Conservation (phyloP, 106 monocot species). For the Amphibolis antarctica region DNA sequence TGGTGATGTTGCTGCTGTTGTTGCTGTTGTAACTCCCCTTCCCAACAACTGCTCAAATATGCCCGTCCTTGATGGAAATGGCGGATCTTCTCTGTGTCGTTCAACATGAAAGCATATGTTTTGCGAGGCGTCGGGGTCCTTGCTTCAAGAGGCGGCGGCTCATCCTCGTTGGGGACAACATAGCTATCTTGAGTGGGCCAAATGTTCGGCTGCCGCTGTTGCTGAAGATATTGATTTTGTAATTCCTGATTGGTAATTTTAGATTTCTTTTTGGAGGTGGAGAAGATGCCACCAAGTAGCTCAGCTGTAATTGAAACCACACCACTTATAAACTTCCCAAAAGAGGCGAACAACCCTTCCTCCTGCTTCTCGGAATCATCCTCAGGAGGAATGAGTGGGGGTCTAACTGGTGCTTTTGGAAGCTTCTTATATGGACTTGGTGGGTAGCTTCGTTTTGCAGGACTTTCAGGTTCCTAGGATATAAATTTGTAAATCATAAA, state of each 20-base stretch:
- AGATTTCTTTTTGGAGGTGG: slow-evolving; percentile 29
- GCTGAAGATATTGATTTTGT: slow-evolving; percentile 19
- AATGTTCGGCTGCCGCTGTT: slow-evolving; percentile 19
- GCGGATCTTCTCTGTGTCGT: slow-evolving; percentile 69
- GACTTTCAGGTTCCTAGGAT: slow-evolving; percentile 43
- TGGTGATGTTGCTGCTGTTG: slow-evolving; percentile 28
- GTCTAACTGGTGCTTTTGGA: slow-evolving; percentile 38
- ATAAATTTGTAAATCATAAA: slow-evolving; percentile 15
- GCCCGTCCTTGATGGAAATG: slow-evolving; percentile 57
- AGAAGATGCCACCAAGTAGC: slow-evolving; percentile 26
- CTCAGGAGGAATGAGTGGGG: slow-evolving; percentile 55
- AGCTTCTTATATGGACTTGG: slow-evolving; percentile 51
- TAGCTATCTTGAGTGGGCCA: slow-evolving; percentile 83
- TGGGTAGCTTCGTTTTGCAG: slow-evolving; percentile 29
- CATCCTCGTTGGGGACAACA: slow-evolving; percentile 61
- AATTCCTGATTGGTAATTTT: slow-evolving; percentile 4
- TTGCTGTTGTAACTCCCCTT: slow-evolving; percentile 22
- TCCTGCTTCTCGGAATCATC: slow-evolving; percentile 46
- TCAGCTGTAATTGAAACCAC: slow-evolving; percentile 34
- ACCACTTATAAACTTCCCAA: slow-evolving; percentile 39
- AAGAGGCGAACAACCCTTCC: slow-evolving; percentile 59
- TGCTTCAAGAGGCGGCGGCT: slow-evolving; percentile 62
- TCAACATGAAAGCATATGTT: slow-evolving; percentile 91
- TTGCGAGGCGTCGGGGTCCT: slow-evolving; percentile 63
- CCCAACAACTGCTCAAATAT: slow-evolving; percentile 48